A percentile compares a stretch with the other conserved stretches of the same genome.
phyloP scores from a whole-genome alignment of 495 filamentous ascomycete species.

The Xylaria intraflava region DNA sequence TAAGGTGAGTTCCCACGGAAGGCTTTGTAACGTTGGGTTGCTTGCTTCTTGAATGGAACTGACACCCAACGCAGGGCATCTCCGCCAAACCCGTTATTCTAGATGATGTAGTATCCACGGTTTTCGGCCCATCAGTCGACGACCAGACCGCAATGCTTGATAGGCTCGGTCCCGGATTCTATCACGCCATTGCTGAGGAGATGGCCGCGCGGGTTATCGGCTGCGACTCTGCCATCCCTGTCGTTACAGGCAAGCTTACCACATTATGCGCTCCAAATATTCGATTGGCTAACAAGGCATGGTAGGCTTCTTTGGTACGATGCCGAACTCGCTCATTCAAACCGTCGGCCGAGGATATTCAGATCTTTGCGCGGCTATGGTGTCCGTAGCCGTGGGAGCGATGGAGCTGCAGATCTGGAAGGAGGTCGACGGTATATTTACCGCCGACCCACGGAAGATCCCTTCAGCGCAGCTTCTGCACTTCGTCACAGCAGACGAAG shows the following conservation, averaged over 20 bases:
- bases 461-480: constrained; percentile 43
- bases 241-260: constrained; percentile 24
- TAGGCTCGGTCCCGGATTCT: constrained; percentile 27
- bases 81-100: constrained; percentile 27
- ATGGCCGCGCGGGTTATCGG: constrained; percentile 22
- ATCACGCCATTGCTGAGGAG: constrained; percentile 26
- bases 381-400: constrained; percentile 42
- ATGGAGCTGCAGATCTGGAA: constrained; percentile 50
- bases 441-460: constrained; percentile 49
- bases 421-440: constrained; percentile 53
- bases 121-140: constrained; percentile 25
- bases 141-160: constrained; percentile 23
- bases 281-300: constrained; percentile 29
- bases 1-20: constrained; percentile 21
- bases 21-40: not conserved
- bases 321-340: constrained; percentile 42
- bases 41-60: not conserved
- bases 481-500: constrained; percentile 46
- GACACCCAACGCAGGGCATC: constrained; percentile 21
- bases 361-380: constrained; percentile 47
- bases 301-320: constrained; percentile 44
- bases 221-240: constrained; percentile 23
- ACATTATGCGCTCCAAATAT: not conserved
- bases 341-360: constrained; percentile 47
- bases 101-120: constrained; percentile 30